A percentile compares a stretch with the other conserved stretches of the same genome.
Evolutionary conservation across 768 basidiomycete species (phyloP).

Genomic region (Crucibulum laeve): DNA sequence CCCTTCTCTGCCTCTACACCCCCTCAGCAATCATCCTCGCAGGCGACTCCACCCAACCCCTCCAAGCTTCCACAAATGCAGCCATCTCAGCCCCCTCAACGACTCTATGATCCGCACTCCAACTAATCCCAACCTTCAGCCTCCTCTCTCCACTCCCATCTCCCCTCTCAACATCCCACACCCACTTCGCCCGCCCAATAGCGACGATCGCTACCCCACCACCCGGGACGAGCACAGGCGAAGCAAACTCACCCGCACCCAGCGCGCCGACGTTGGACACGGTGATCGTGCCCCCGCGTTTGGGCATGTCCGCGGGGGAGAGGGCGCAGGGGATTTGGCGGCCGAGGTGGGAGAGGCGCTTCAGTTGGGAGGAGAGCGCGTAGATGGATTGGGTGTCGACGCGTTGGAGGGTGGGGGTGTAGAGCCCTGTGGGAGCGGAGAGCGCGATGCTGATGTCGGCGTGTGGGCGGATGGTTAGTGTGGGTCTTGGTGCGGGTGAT

Average conservation of each 20-base stretch:
- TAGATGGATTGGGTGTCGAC: conserved; percentile 57
- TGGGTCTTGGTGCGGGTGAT: conserved; percentile 41
- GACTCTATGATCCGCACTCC: conserved; percentile 85
- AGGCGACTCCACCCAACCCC: conserved; percentile 73
- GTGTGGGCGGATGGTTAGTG: conserved; percentile 65
- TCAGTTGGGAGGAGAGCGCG: conserved; percentile 55
- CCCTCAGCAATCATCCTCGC: conserved; percentile 59
- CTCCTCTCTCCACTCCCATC: conserved; percentile 25
- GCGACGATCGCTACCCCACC: conserved; percentile 86
- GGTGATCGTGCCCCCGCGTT: conserved; percentile 72
- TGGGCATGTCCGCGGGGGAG: conserved; percentile 65
- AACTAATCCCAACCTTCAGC: conserved; percentile 52
- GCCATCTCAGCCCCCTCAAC: conserved; percentile 88
- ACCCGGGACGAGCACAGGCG: conserved; percentile 75
- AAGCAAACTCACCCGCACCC: conserved; percentile 67
- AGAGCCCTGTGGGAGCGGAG: conserved; percentile 78
- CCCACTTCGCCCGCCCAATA: conserved; percentile 74
- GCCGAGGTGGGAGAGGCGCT: conserved; percentile 59
- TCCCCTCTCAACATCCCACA: conserved; percentile 57
- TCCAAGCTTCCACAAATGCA: conserved; percentile 85
- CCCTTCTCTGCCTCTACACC: conserved; percentile 17
- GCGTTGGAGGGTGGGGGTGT: conserved; percentile 66
- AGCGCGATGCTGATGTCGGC: conserved; percentile 77
- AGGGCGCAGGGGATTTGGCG: conserved; percentile 65
- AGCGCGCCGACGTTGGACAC: conserved; percentile 81